A percentile compares a stretch with the other conserved stretches of the same genome.
Conservation (phyloP, 1,284 basidiomycete species). For the Hypsizygus ulmarius region DNA sequence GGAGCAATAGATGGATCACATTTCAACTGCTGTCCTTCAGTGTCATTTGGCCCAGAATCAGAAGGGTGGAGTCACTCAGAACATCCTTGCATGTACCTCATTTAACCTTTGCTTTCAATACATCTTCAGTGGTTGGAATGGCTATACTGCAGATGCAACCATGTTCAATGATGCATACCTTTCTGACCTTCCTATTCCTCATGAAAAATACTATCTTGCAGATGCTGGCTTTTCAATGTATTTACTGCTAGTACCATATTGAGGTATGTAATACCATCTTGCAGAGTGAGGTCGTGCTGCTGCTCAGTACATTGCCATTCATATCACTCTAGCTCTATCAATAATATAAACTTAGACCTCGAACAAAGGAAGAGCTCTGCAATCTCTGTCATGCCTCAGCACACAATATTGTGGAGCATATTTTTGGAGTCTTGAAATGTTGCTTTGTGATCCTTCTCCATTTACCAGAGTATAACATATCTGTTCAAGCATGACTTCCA, state of each 20-base stretch:
- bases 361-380: conserved; percentile 18
- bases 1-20: conserved; percentile 17
- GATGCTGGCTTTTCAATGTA: conserved; percentile 38
- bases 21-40: conserved; percentile 11
- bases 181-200: conserved; percentile 21
- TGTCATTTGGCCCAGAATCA: conserved; percentile 3
- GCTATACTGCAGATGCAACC: conserved; percentile 20
- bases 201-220: conserved; percentile 34
- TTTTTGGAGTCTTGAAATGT: conserved; percentile 34
- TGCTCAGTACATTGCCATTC: conserved; percentile 11
- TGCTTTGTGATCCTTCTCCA: conserved; percentile 22
- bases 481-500: conserved; percentile 24
- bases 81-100: conserved; percentile 15
- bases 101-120: conserved; percentile 20
- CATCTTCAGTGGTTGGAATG: conserved; percentile 24
- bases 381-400: conserved; percentile 28
- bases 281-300: conserved; percentile 32
- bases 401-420: conserved; percentile 33
- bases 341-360: conserved; percentile 21
- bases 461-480: conserved; percentile 23
- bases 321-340: not conserved
- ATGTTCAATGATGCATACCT: conserved; percentile 17
- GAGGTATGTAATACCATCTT: conserved; percentile 30
- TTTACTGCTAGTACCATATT: conserved; percentile 32
- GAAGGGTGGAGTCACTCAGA: conserved; percentile 16